Base-by-base conservation (phyloP, 768 basidiomycete species). In the Brasilioporus rufonigricans region DNA sequence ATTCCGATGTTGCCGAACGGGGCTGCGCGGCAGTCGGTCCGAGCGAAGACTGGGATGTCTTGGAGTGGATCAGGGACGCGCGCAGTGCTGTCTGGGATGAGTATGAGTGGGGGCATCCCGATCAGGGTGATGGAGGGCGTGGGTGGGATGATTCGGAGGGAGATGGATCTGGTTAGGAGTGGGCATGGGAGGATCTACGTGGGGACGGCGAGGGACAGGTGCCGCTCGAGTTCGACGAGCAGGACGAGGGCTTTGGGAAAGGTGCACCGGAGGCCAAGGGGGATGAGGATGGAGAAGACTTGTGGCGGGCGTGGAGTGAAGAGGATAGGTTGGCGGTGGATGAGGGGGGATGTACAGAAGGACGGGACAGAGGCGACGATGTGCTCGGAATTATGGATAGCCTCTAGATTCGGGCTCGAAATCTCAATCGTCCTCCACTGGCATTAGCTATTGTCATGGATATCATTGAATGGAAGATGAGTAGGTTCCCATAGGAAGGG, bases 1-100 rank as follows among this genome's bases (percentile, higher is more conserved):
- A 77, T 93, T 2, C 93, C 93, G 0, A 90, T 91, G 83, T 77
- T 87, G 35, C 92, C 91, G 0, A 94, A 94, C 59, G 91, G 90
- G 18, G 65, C 67, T 1, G 63, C 70, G 5, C 64, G 56, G 24
- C 64, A 66, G 43, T 48, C 52, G 1, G 40, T 14, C 1, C 44
- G 59, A 0, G 23, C 44, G 24, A 44, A 45, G 40, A 29, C 52
- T 26, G 55, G 56, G 23, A 19, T 52, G 16, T 57, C 62, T 11
- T 64, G 62, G 62, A 35, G 62, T 3, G 33, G 56, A 3, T 46
- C 63, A 10, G 47, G 60, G 27, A 56, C 60, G 26, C 60, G 63
- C n/a, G n/a, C n/a, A 3, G 57, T 57, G n/a, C 23, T 63, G 8
- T 63, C 63, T 27, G 57, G 61, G 18, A 56, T 66, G 58, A 35